Base-by-base conservation (phyloP, 2,329 filamentous ascomycete genomes). In the Colletotrichum musicola region DNA sequence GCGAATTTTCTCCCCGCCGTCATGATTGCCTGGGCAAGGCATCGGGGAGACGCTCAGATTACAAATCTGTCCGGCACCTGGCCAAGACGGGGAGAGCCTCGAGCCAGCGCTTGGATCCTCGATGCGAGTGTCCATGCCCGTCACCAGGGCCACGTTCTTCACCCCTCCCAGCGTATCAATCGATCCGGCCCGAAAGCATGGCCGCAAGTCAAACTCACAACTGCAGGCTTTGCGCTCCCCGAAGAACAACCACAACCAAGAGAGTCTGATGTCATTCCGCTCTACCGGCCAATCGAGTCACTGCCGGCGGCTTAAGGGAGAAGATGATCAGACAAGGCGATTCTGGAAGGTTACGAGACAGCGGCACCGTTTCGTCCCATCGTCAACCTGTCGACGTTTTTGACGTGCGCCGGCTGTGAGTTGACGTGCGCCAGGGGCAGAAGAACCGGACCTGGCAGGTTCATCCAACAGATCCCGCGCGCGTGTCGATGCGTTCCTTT, bases 171-270 rank as follows among this genome's bases (percentile, higher is more conserved):
- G n/a, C 57, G 44, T 51, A 44, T 60, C 57, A 46, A 44, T 30
- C 44, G 7, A 47, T 22, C 57, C 57, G 57, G 57, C 27, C 57
- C 57, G 57, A 60, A 50, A 13, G 12, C 18, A 20, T 20, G 18
- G 46, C 57, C 22, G 57, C 46, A 50, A 60, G 44, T 25, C 44
- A 50, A 50, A 60, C 44, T 51, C 14, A 18, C 30, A 30, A 25
- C 22, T 46, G n/a, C 25, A 20, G 25, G 40, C 42, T 47, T 40
- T 49, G n/a, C 22, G 42, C 25, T 30, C 30, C 25, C 42, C 46
- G 22, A 51, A 16, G 4, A n/a, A 51, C 40, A 30, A 60, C 57
- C 46, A 50, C 57, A 25, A 22, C 7, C n/a, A 40, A 13, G 7
- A 14, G 5, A 14, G 40, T 42, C 40, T n/a, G 12, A 27, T 30